Evolutionary conservation across 78 protist genomes (phyloP), one percentile per base, ranked within the genome.

Genomic region (Dictyostelium discoideum): DNA sequence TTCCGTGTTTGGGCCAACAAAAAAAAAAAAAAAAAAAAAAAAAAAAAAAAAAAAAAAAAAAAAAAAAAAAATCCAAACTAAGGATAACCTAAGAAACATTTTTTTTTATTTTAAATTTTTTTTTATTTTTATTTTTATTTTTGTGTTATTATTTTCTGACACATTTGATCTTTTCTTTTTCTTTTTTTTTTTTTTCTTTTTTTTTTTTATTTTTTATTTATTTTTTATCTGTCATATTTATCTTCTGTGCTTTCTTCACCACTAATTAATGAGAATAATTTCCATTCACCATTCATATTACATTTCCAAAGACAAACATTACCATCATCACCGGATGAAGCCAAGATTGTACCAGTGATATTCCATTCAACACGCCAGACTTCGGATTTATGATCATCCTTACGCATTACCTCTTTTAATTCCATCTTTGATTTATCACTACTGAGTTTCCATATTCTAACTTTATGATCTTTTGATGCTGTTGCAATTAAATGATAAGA

Each of bases 241-340:
- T 92, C 54, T 79, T 92, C 79, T 2, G 54, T 24, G 22, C 72
- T 80, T 13, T 92, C 92, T 18, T 92, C 92, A 46, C 92, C 92
- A 37, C 65, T 42, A 22, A 92, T 85, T 48, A 67, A 44, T 42
- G 96, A 74, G 29, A 92, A 73, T 16, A 69, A 76, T 50, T 92
- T 84, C 97, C 97, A 96, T 42, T 96, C 94, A 18, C 96, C 96
- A 80, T 57, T 76, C 67, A 87, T 73, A 72, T 92, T 86, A 63
- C 95, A 86, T 87, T 93, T 96, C 97, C 97, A 98, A 40, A 98
- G 48, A 24, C 87, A 87, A 37, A 98, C 97, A n/a, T 32, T 86
- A 18, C 98, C 99, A 65, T 98, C 99, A 78, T 98, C 99, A 11
- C 94, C 98, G 6, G 98, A 81, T 8, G 93, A 48, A 8, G 99